Evolutionary conservation across 169 alveolate genomes (phyloP), one percentile per base, ranked within the genome.

Genomic region (Prorocentrum cordatum): DNA sequence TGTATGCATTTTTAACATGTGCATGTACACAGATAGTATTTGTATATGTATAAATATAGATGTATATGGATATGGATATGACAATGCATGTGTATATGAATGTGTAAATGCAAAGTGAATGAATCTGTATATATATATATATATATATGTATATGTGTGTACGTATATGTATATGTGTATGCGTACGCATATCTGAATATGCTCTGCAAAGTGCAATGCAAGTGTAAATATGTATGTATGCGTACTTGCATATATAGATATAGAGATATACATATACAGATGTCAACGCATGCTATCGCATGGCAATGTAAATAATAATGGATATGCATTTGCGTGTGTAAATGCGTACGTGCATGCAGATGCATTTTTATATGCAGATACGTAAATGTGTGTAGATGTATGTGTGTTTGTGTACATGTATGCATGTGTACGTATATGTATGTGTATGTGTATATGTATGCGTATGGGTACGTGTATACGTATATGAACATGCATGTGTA

Each of bases 401-500:
- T 42, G 31, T 32, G 31, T 42, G 3, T 32, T 27, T 6, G 36
- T 62, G 45, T 42, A 32, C 26, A 29, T 62, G 36, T 62, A 36
- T 32, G 16, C 26, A 42, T 42, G 45, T 20, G 16, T 29, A 31
- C 31, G 31, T 36, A 62, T 12, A 42, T 42, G 45, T 7, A 62
- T 27, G 20, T 42, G 72, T 10, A 67, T 67, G 59, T 67, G 59
- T 29, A n/a, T 24, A 31, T 20, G 50, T 6, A 50, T 10, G 68
- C 86, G 42, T 33, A 39, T 73, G 38, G 86, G 22, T 54, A 39
- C 71, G 71, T 73, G n/a, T n/a, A n/a, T n/a, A n/a, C n/a, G n/a
- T n/a, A n/a, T n/a, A n/a, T n/a, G n/a, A n/a, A n/a, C n/a, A n/a
- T n/a, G n/a, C n/a, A n/a, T n/a, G n/a, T n/a, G n/a, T n/a, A n/a